Base-by-base conservation (phyloP, 2,329 filamentous ascomycete species). In the Botrytis medusae region DNA sequence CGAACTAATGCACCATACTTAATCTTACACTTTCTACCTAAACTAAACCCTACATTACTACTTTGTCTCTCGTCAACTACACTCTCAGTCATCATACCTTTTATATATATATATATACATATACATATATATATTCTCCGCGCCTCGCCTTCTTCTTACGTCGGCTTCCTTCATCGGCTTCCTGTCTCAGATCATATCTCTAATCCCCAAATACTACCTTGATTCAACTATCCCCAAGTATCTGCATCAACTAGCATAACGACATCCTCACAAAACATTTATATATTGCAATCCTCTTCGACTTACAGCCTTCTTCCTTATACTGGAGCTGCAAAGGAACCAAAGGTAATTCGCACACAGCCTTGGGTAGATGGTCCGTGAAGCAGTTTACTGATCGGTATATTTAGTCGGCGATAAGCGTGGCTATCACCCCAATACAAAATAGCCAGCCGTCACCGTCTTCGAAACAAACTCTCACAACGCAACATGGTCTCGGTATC, bases 401-500 rank as follows among this genome's bases (percentile, higher is more conserved):
- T 25, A 51, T 64, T 32, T 65, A 78, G 77, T 77, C 74, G 75
- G 75, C 74, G 75, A 77, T 72, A 77, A 68, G 62, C 57, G 75
- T 77, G 78, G 77, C 75, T 77, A 75, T 72, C 67, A 70, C 54
- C 71, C 44, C 67, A 72, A 72, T 72, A 74, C 74, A 77, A 71
- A 62, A 75, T 69, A 72, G 73, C 77, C 75, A 75, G 75, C 76
- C 73, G 72, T 76, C 74, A 74, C 76, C 73, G 78, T 79, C 77
- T 78, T 0, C 94, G 94, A 0, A 86, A 34, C 12, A 69, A 97
- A 37, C 87, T 18, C 22, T 22, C 51, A 48, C 62, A 68, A 97
- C 65, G 93, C 93, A 10, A 87, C 89, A 37, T 85, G 94, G 18
- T 93, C 91, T 2, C 84, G 87, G 12, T 92, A 91, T 48, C 92